Base-by-base conservation (phyloP, 2,329 filamentous ascomycete genomes). In the Beauveria rudraprayagi region DNA sequence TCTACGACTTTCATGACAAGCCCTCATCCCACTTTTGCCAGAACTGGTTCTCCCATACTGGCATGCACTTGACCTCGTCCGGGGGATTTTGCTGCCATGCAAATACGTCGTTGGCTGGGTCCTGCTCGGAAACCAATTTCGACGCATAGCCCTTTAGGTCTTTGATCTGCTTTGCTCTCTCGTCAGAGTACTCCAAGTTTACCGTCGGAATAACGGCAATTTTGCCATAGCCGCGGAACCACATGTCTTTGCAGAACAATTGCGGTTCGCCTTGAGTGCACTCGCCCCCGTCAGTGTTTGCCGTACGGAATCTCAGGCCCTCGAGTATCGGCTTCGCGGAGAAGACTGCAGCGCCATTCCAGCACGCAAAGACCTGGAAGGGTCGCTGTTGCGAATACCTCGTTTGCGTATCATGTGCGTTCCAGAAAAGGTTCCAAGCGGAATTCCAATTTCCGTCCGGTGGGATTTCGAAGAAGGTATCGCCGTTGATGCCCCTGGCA, bases 291-390 rank as follows among this genome's bases (percentile, higher is more conserved):
- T 63, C 51, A 10, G 61, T 51, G 10, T 61, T 60, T 1, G 63
- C 65, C 17, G 70, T 66, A 1, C 83, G 75, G 66, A 85, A 85
- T 6, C 67, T 63, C 2, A 84, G 67, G 10, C 71, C 71, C 0
- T 71, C 70, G 24, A 83, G 61, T 9, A 85, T 67, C 0, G 81
- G 80, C 46, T 71, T 70, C 0, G 81, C 82, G 0, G 71, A 71
- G 56, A 85, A 78, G 0, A 75, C 77, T 0, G 75, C 74, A 0
- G 78, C 80, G 2, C 83, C 84, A 62, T 85, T 85, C 83, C 83
- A 86, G 68, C 84, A 86, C 1, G 82, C 69, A 62, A 83, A 86
- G 0, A 85, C 83, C 67, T 85, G 84, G 62, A 85, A 80, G 1
- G 83, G 82, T n/a, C 71, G 69, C 26, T 72, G 68, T 0, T 63